Conservation (phyloP, 306 rosid genomes). For the Rosa persica region DNA sequence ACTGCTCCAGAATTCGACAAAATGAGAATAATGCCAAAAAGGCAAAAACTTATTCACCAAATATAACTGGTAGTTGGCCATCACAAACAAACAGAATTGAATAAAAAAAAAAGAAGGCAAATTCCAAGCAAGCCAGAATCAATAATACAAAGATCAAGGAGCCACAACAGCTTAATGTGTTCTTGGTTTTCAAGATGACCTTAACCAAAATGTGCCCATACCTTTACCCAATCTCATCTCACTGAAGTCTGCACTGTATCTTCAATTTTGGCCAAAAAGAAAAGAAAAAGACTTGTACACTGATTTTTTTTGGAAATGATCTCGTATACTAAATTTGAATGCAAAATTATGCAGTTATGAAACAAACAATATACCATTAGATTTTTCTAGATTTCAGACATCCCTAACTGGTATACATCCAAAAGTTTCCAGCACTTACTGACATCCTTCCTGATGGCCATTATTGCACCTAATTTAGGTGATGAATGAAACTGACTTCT, state of each 20-base stretch:
- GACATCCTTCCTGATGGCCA: not conserved
- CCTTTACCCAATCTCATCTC: not conserved
- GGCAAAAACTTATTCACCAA: not conserved
- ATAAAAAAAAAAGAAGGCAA: not conserved
- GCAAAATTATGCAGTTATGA: not conserved
- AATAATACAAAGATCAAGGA: not conserved
- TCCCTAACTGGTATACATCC: not conserved
- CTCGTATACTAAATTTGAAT: not conserved
- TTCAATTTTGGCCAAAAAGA: not conserved
- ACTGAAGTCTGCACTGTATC: not conserved
- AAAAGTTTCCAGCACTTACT: not conserved
- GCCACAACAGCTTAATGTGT: not conserved
- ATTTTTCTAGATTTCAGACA: not conserved
- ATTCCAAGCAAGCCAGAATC: not conserved
- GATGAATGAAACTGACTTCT: conserved; percentile 7
- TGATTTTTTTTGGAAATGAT: not conserved
- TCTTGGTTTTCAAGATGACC: not conserved
- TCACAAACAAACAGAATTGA: not conserved
- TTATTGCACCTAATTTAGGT: conserved; percentile 15
- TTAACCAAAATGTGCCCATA: not conserved
- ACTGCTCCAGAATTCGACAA: not conserved
- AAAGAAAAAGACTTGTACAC: not conserved
- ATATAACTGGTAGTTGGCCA: not conserved
- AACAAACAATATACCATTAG: not conserved
- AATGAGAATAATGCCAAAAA: not conserved